Evolutionary conservation across 345 rosid genomes (phyloP).

Genomic region (Pugionium dolabratum): DNA sequence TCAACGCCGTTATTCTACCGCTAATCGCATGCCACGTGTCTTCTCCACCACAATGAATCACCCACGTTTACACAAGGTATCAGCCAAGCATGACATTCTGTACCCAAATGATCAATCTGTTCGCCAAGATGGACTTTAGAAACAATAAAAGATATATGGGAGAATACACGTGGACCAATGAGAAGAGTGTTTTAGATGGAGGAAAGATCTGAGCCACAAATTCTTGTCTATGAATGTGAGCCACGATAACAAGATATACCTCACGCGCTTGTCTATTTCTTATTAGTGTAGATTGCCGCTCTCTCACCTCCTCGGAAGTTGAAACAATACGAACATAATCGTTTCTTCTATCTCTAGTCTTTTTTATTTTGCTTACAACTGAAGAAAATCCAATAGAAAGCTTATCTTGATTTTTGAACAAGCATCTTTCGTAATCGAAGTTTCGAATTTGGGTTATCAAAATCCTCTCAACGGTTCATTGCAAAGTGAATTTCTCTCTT

Average conservation of each 20-base stretch:
- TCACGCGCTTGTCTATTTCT: conserved; percentile 27
- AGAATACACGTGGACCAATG: conserved; percentile 33
- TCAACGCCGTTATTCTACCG: background rate
- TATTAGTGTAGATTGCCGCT: conserved; percentile 26
- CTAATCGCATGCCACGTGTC: background rate
- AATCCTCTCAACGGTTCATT: conserved; percentile 8
- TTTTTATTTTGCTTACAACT: conserved; percentile 9
- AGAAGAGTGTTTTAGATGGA: conserved; percentile 34
- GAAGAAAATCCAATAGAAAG: conserved; percentile 21
- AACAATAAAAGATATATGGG: conserved; percentile 25
- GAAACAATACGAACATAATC: conserved; percentile 36
- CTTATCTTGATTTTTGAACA: background rate
- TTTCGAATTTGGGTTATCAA: conserved; percentile 11
- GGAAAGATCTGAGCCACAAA: conserved; percentile 40
- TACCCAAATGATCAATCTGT: background rate
- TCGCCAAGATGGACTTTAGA: conserved; percentile 11
- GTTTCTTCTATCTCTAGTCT: conserved; percentile 30
- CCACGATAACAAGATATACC: conserved; percentile 38
- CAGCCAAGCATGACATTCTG: background rate
- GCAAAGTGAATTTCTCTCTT: conserved; percentile 32
- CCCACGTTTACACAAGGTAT: background rate
- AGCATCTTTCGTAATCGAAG: conserved; percentile 23
- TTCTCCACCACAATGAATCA: background rate
- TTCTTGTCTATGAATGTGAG: conserved; percentile 38
- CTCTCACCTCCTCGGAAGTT: conserved; percentile 32